Base-by-base conservation (phyloP, 2,329 filamentous ascomycete species). In the Xylaria sp. region DNA sequence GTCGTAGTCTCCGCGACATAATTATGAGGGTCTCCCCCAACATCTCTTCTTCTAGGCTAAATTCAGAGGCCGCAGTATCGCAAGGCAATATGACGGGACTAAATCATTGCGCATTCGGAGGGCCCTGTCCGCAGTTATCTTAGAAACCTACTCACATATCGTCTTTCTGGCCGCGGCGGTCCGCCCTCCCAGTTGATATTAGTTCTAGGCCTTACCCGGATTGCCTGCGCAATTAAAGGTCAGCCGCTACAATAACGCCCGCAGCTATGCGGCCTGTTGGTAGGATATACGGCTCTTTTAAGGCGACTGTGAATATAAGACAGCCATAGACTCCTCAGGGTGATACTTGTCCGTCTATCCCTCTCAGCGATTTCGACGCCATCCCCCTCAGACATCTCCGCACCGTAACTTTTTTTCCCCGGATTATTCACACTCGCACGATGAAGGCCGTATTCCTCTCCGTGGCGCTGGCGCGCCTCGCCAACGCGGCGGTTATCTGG, bases 401-500 rank as follows among this genome's bases (percentile, higher is more conserved):
- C 21, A 12, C 12, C 55, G 48, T 47, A 30, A 3, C 17, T 27
- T 19, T 9, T 27, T 19, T 9, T 51, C 64, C 27, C 27, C 34
- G 45, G 11, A n/a, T 3, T 4, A 11, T 21, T 61, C 45, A 6
- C 34, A 36, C 47, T 12, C 14, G 36, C 59, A 71, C 39, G 55
- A 77, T 77, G 75, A 77, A 73, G 70, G 57, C 54, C 24, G 59
- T 63, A 7, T 53, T 70, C 2, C 58, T 75, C 64, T 63, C 73
- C 36, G 59, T 63, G 17, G 47, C 67, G 51, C 66, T 76, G 55
- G 75, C 71, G 55, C 68, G 65, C 2, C 61, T 71, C 47, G 74
- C 72, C 62, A 74, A 76, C 75, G 84, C 84, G 59, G 84, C 83
- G 0, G 82, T 89, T 39, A 78, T 89, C 9, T 89, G 87, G 87